These are phyloP conservation scores for Wallacemonas rigidus DNA, from an alignment of 208 protist species.

Conservation along the genomic window DNA sequence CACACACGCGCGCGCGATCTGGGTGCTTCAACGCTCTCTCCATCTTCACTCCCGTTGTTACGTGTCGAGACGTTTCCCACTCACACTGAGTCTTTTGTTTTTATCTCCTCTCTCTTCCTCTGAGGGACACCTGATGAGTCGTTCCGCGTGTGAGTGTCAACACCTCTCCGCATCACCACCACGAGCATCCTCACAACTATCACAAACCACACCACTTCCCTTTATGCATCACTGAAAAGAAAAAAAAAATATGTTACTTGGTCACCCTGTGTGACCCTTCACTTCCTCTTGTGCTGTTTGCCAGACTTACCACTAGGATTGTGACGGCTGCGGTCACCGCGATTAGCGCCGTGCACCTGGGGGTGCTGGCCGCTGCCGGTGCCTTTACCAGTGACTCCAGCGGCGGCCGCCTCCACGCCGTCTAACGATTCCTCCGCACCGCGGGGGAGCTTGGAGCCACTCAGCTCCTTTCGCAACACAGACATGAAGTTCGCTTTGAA, in stretches of 20 bases:
- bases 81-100: not conserved
- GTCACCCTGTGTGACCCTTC: not conserved
- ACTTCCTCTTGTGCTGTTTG: constrained; percentile 34
- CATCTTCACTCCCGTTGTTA: no score
- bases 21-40: no score
- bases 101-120: not conserved
- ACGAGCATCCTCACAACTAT: no score
- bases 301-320: constrained; percentile 16
- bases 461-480: constrained; percentile 71
- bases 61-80: not conserved
- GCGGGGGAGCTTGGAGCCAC: constrained; percentile 46
- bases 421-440: constrained; percentile 22
- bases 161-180: no score
- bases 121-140: no score
- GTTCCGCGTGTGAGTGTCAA: no score
- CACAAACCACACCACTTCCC: no score
- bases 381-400: constrained; percentile 3
- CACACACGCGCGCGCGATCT: no score
- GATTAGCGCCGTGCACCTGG: not conserved
- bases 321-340: not conserved
- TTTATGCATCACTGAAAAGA: no score
- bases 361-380: not conserved
- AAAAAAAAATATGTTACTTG: not conserved
- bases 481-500: constrained; percentile 79
- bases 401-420: not conserved